Base-by-base conservation (phyloP, 2,329 filamentous ascomycete genomes). In the Aureobasidium sp. region DNA sequence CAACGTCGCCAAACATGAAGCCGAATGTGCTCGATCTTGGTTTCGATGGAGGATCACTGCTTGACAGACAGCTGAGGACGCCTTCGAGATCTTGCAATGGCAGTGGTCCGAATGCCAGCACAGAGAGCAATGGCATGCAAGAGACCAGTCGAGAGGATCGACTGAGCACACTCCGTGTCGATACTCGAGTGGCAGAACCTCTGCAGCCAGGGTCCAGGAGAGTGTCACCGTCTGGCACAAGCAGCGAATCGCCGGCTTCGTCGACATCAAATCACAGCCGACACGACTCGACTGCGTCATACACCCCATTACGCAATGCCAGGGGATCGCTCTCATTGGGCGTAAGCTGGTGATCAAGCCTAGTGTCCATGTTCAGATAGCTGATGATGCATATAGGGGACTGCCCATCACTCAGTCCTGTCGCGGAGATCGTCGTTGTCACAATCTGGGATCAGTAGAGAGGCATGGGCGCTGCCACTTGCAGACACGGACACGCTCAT, bases 291-390 rank as follows among this genome's bases (percentile, higher is more conserved):
- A n/a, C 42, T 29, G 55, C 55, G 14, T 58, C 55, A 17, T 58
- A 58, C 12, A 58, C 55, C 14, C 55, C 55, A 20, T 22, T 58
- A 5, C 55, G 55, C 42, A 58, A 42, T 39, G 55, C 55, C 1
- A 42, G 55, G 29, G 55, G 55, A 20, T 58, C 55, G 27, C 42
- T 58, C 3, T 58, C 55, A 1, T 34, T 58, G 6, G 55, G 55
- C 2, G 55, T 58, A 39, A 48, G 55, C 5, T 14, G 9, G 39
- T 39, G 4, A 12, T n/a, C 8, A n/a, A 29, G 5, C 29, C 15
- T 22, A n/a, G 37, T 11, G 3, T n/a, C 11, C 6, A 31, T 20
- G 1, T 5, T 17, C 15, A 15, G 6, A 29, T 31, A 15, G 25
- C 25, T 48, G 45, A 48, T n/a, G 22, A 17, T 5, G 29, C 15